Conservation (phyloP, 805 yeast species). For the Maudiozyma bulderi region DNA sequence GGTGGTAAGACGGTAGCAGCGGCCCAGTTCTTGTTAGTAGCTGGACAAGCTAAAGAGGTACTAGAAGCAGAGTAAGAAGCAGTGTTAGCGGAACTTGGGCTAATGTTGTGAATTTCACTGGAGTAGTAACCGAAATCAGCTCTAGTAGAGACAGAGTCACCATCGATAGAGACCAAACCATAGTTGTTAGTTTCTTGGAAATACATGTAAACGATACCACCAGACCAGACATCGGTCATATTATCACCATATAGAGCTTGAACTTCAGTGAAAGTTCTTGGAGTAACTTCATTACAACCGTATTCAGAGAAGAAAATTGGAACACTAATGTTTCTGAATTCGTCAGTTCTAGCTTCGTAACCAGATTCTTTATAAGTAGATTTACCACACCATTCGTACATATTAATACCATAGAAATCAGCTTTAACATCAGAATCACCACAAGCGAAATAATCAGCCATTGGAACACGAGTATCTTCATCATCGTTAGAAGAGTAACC, state of each 20-base stretch:
- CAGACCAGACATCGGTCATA: constrained; percentile 82
- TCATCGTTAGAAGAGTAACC: constrained; percentile 82
- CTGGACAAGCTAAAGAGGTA: constrained; percentile 53
- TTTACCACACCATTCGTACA: constrained; percentile 82
- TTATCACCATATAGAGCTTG: constrained; percentile 50
- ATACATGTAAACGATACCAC: constrained; percentile 85
- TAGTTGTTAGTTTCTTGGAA: constrained; percentile 67
- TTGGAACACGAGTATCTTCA: constrained; percentile 48
- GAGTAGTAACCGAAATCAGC: constrained; percentile 56
- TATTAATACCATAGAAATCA: constrained; percentile 80
- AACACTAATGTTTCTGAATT: constrained; percentile 54
- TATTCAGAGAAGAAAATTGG: constrained; percentile 78
- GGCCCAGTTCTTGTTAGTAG: constrained; percentile 46
- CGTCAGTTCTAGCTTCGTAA: constrained; percentile 52
- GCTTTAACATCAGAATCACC: constrained; percentile 56
- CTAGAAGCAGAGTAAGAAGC: constrained; percentile 33
- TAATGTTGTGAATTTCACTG: constrained; percentile 42
- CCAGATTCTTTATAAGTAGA: constrained; percentile 54
- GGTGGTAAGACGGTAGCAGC: constrained; percentile 69
- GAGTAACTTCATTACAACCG: constrained; percentile 62
- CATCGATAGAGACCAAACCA: constrained; percentile 55
- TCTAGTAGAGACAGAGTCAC: constrained; percentile 46
- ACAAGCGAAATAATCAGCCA: constrained; percentile 72
- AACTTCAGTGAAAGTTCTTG: constrained; percentile 69
- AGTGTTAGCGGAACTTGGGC: constrained; percentile 42